Evolutionary conservation across 2,329 filamentous ascomycete species (phyloP).

Genomic region (Chrysoporthe cubensis): DNA sequence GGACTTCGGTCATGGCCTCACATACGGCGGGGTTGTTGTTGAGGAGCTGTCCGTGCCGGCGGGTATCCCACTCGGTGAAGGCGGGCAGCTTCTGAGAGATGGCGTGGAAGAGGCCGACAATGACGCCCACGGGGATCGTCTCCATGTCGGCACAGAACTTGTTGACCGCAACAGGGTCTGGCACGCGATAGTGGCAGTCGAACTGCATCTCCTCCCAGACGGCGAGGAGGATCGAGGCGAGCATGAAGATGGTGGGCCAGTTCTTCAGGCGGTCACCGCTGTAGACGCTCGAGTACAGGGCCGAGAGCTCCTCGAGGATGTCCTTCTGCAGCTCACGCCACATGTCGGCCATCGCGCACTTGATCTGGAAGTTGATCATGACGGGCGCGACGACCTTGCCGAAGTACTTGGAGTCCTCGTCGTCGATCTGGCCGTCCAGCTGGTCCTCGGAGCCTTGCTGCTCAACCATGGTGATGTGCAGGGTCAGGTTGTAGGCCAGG

Average conservation of each 20-base stretch:
- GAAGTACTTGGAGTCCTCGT: conserved; percentile 82
- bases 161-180: conserved; percentile 79
- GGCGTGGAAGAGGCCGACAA: conserved; percentile 94
- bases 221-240: conserved; percentile 87
- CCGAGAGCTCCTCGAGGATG: conserved; percentile 89
- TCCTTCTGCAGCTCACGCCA: conserved; percentile 98
- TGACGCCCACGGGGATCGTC: conserved; percentile 91
- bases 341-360: conserved; percentile 95
- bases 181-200: conserved; percentile 93
- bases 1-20: conserved; percentile 94
- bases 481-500: conserved; percentile 91
- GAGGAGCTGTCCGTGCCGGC: conserved; percentile 86
- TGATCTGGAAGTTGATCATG: conserved; percentile 99
- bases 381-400: conserved; percentile 92
- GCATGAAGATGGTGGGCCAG: conserved; percentile 98
- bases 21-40: conserved; percentile 92
- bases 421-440: conserved; percentile 81
- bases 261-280: conserved; percentile 97
- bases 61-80: conserved; percentile 92
- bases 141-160: conserved; percentile 99
- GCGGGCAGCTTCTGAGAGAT: conserved; percentile 95
- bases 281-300: conserved; percentile 96
- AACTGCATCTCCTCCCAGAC: conserved; percentile 99
- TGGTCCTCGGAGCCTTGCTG: conserved; percentile 80
- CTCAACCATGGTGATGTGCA: conserved; percentile 94